Conservation (phyloP, 73 alveolate genomes). For the Paramecium octaurelia region DNA sequence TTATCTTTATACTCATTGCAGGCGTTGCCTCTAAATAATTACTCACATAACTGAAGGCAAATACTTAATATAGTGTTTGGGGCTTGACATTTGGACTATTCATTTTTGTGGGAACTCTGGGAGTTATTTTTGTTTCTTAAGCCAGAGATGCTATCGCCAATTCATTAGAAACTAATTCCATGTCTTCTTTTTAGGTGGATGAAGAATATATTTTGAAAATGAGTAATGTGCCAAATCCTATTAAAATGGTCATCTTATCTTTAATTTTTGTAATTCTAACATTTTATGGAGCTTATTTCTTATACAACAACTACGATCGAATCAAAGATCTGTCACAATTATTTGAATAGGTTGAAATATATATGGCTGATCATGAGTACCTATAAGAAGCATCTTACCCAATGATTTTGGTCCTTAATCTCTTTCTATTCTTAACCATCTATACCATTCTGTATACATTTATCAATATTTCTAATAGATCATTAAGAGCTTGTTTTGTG, state of each 20-base stretch:
- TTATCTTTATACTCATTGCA: background rate
- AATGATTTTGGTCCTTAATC: background rate
- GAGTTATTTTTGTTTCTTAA: background rate
- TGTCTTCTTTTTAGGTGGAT: background rate
- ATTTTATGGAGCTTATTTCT: conserved; percentile 31
- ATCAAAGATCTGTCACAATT: background rate
- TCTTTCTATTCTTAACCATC: background rate
- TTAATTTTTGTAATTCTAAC: background rate
- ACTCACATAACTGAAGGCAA: background rate
- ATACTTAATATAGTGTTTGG: conserved; percentile 17
- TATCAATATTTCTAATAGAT: background rate
- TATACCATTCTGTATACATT: background rate
- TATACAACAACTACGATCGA: background rate
- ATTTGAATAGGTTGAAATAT: background rate
- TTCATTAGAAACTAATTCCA: background rate
- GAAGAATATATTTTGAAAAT: background rate
- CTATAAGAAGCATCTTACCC: background rate
- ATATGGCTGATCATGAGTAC: background rate
- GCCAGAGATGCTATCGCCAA: background rate
- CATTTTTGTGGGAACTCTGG: background rate
- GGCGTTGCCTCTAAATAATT: background rate
- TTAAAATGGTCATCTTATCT: background rate
- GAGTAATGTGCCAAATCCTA: background rate
- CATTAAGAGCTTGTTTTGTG: background rate
- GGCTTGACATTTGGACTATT: background rate